Conservation (phyloP, 768 basidiomycete species). For the Hygrocybe coccinea region DNA sequence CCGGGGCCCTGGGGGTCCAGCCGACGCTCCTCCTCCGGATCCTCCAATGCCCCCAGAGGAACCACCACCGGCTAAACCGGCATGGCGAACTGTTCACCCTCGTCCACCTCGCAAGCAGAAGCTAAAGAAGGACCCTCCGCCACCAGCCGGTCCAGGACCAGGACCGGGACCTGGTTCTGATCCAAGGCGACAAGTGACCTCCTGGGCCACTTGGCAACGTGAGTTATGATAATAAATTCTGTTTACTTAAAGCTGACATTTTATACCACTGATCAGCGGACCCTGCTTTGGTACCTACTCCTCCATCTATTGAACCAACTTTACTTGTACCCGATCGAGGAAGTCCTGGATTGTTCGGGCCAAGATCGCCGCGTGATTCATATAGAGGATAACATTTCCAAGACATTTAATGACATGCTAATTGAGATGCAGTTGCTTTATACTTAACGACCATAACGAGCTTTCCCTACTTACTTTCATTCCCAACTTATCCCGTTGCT, state of each 20-base stretch:
- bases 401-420: background rate
- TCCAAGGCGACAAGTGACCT: constrained; percentile 42
- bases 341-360: constrained; percentile 73
- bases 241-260: background rate
- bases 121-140: constrained; percentile 38
- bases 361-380: constrained; percentile 54
- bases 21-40: constrained; percentile 40
- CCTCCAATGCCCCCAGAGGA: constrained; percentile 33
- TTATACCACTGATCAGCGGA: constrained; percentile 45
- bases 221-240: constrained; percentile 25
- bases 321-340: constrained; percentile 54
- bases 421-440: constrained; percentile 11
- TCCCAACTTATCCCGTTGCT: too few species aligned
- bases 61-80: constrained; percentile 44
- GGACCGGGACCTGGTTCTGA: constrained; percentile 35
- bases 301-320: constrained; percentile 55
- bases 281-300: constrained; percentile 51
- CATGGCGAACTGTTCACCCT: constrained; percentile 53
- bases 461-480: too few species aligned
- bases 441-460: too few species aligned
- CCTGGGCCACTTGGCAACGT: constrained; percentile 70
- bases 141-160: constrained; percentile 31
- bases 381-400: background rate
- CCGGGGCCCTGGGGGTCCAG: constrained; percentile 39
- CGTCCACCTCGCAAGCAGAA: constrained; percentile 38